These are phyloP conservation scores for Akebia trifoliata DNA, from an alignment of 164 flowering plant species.

Conservation along the genomic window DNA sequence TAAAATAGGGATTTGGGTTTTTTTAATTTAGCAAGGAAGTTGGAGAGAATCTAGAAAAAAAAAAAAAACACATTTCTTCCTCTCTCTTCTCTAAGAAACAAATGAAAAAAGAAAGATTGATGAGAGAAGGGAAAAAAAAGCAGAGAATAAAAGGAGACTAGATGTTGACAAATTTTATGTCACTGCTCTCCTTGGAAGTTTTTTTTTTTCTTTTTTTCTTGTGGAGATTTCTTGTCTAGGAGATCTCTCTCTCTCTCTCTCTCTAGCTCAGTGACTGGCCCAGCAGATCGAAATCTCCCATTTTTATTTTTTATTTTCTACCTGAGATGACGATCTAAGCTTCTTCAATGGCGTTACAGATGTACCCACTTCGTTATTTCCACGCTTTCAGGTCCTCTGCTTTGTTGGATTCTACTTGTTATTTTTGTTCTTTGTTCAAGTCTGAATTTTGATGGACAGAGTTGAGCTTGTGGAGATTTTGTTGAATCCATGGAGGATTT, in stretches of 20 bases:
- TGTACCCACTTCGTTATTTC: slow-evolving; percentile 30
- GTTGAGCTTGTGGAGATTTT: slow-evolving; percentile 13
- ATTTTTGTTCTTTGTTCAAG: slow-evolving; percentile 1
- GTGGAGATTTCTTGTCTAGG: slow-evolving; percentile 90
- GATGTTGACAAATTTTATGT: slow-evolving; percentile 99
- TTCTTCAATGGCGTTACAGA: slow-evolving; percentile 45
- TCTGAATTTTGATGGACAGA: slow-evolving; percentile 20
- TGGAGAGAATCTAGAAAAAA: slow-evolving; percentile 79
- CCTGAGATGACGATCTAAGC: slow-evolving; percentile 59
- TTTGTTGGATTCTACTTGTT: no score
- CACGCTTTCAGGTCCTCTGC: background rate
- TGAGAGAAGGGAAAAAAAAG: slow-evolving; percentile 57
- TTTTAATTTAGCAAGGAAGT: slow-evolving; percentile 35
- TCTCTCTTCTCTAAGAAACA: no score
- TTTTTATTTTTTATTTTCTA: slow-evolving; percentile 31
- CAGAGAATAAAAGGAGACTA: slow-evolving; percentile 91
- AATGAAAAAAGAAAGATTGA: background rate
- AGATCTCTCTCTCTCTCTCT: no score
- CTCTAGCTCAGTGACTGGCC: slow-evolving; percentile 38
- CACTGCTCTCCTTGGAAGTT: slow-evolving; percentile 93
- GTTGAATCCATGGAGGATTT: slow-evolving; percentile 35
- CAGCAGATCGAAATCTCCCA: slow-evolving; percentile 71
- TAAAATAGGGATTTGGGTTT: no score
- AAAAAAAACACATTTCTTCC: slow-evolving; percentile 37
- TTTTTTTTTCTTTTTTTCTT: slow-evolving; percentile 81